Percentiles rank a stretch among this genome's conserved stretches.
Evolutionary conservation across 2,329 filamentous ascomycete species (phyloP).

Genomic region (Penicillium sp.): DNA sequence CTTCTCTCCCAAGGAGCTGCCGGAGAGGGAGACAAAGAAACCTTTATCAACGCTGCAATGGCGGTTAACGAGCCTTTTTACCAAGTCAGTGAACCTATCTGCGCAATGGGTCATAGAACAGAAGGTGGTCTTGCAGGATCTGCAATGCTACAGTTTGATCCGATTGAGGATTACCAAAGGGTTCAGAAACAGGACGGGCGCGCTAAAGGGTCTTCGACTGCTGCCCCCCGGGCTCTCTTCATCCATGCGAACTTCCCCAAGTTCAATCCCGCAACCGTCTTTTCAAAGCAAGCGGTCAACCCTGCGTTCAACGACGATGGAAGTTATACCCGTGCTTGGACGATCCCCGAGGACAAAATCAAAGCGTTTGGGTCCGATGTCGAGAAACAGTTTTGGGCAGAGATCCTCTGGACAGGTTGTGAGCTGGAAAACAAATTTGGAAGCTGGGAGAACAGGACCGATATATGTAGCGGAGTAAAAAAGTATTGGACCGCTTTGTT

Average conservation of each 20-base stretch:
- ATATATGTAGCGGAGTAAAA: constrained; percentile 31
- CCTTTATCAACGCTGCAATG: constrained; percentile 46
- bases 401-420: constrained; percentile 38
- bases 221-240: constrained; percentile 35
- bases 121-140: constrained; percentile 33
- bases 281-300: constrained; percentile 25
- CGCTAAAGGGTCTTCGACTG: constrained; percentile 28
- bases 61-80: constrained; percentile 42
- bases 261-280: constrained; percentile 37
- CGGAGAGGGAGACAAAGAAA: constrained; percentile 53
- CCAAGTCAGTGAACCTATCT: constrained; percentile 39
- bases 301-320: constrained; percentile 28
- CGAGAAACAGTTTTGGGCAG: constrained; percentile 37
- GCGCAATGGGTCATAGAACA: constrained; percentile 29
- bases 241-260: constrained; percentile 40
- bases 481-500: constrained; percentile 33
- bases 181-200: constrained; percentile 24
- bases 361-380: constrained; percentile 32
- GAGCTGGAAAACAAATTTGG: constrained; percentile 31
- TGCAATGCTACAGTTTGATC: constrained; percentile 40
- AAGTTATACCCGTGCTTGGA: constrained; percentile 30
- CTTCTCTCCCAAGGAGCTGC: constrained; percentile 35
- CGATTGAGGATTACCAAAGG: constrained; percentile 31
- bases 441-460: constrained; percentile 29
- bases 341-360: constrained; percentile 27